Percentiles rank a stretch among this genome's conserved stretches.
These are phyloP conservation scores for Pseudogymnoascus sp. DNA, from an alignment of 2,329 filamentous ascomycete species.

Conservation along the genomic window DNA sequence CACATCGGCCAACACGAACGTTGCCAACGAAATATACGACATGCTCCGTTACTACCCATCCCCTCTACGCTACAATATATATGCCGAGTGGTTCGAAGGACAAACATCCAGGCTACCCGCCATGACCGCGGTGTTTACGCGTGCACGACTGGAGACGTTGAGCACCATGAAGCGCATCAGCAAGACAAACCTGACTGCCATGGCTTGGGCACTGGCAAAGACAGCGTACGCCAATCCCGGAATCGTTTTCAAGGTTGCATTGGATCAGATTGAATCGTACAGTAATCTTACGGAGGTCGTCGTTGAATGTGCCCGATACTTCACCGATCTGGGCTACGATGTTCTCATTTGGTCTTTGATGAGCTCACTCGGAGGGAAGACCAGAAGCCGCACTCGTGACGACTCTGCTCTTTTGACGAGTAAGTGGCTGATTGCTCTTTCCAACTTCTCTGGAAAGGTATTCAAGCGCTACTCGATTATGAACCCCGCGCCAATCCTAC, in stretches of 20 bases:
- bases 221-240: slow-evolving; percentile 87
- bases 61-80: slow-evolving; percentile 74
- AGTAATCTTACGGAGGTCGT: slow-evolving; percentile 91
- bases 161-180: slow-evolving; percentile 84
- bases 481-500: slow-evolving; percentile 75
- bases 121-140: slow-evolving; percentile 70
- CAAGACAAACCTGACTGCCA: slow-evolving; percentile 74
- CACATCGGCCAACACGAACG: slow-evolving; percentile 73
- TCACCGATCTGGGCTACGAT: slow-evolving; percentile 87
- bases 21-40: slow-evolving; percentile 80
- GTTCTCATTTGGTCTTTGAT: slow-evolving; percentile 88
- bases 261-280: slow-evolving; percentile 88
- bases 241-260: slow-evolving; percentile 79
- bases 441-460: slow-evolving; percentile 83
- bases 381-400: slow-evolving; percentile 54
- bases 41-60: slow-evolving; percentile 73
- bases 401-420: slow-evolving; percentile 67
- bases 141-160: slow-evolving; percentile 70
- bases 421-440: slow-evolving; percentile 83
- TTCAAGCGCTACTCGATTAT: slow-evolving; percentile 81
- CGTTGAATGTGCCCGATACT: slow-evolving; percentile 89
- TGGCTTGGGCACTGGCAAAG: slow-evolving; percentile 84
- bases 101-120: slow-evolving; percentile 68
- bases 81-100: slow-evolving; percentile 86
- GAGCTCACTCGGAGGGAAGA: slow-evolving; percentile 59